Base-by-base conservation (phyloP, 2,329 filamentous ascomycete species). In the Colletotrichum truncatum region DNA sequence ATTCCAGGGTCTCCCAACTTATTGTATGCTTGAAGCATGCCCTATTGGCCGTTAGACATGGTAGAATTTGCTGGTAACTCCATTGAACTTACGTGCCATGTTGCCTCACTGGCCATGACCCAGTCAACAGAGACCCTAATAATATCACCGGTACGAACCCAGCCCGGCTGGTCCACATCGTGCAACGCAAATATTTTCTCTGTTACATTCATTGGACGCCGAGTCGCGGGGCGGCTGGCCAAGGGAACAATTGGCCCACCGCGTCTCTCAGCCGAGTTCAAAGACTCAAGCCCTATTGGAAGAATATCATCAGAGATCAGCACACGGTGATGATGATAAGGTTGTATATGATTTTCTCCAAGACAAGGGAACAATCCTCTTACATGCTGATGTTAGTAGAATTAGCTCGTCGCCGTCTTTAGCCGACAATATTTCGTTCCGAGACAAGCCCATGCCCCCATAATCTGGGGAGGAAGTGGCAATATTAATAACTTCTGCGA, bases 131-230 rank as follows among this genome's bases (percentile, higher is more conserved):
- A 73, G 2, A 83, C 75, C 1, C 78, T 74, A 11, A 84, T 77
- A 4, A 78, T 73, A 14, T 81, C 77, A 0, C 81, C 80, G 1
- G 79, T 70, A 30, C 66, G 64, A 3, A 83, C 75, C 14, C 67
- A 75, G 0, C 75, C 76, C 16, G 71, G 73, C 2, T 71, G 69
- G 2, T 72, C 69, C 2, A 81, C 70, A 63, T 80, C 78, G 68
- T 82, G 81, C n/a, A 75, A 64, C 0, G 49, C 51, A n/a, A 83
- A 79, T 38, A 83, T 81, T 70, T 83, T 83, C 67, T 83, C 78
- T 2, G 76, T 75, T 2, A 82, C 57, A 1, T 75, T 81, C 81
- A 84, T 83, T 3, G 70, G 67, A 4, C 39, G 57, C 11, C 58
- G 58, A 18, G 39, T 11, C 14, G 30, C 39, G n/a, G 58, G 58